Evolutionary conservation across 1,284 basidiomycete genomes (phyloP), one percentile per base, ranked within the genome.

Genomic region (Rhodotorula mucilaginosa): DNA sequence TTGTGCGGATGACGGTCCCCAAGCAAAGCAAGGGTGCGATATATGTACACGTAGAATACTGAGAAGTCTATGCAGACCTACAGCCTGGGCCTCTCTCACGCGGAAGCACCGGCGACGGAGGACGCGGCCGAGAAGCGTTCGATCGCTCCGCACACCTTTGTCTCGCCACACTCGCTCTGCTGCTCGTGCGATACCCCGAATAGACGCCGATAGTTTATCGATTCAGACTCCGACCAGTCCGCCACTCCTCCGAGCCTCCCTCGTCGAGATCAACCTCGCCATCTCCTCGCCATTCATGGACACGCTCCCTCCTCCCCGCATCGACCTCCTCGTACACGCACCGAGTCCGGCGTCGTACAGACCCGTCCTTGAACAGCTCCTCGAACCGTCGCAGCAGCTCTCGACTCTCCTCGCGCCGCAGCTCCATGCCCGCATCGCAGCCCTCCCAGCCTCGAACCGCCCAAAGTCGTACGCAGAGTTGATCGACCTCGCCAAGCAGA

Each of bases 311-410:
- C 74, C 69, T 1, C 74, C 74, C 4, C 72, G 74, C 16, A 64
- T 76, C 58, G 67, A 68, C 54, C 52, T 76, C 19, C 66, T 76
- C 34, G 70, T 76, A 23, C 61, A 76, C 64, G 61, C 74, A 2
- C 72, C 71, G 19, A 31, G 58, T 0, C 56, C 68, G 16, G 23
- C 65, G 5, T 29, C 71, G 31, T 74, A 80, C 64, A 68, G 73
- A 31, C 73, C 75, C 23, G 82, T 85, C 13, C 83, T 90, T 49
- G 80, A 85, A 2, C 79, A 84, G 51, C 85, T 92, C 68, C 90
- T 92, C 77, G 90, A 92, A 80, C 84, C 87, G 58, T 90, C 90
- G 0, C 84, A 86, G 23, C 84, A 87, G 71, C 85, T 92, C 52
- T 78, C 81, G 69, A 80, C 80, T 49, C 80, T 82, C 49, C 85